Percentiles rank a stretch among this genome's conserved stretches.
These are phyloP conservation scores for Daldinia concentrica DNA, from an alignment of 495 filamentous ascomycete genomes.

Conservation along the genomic window DNA sequence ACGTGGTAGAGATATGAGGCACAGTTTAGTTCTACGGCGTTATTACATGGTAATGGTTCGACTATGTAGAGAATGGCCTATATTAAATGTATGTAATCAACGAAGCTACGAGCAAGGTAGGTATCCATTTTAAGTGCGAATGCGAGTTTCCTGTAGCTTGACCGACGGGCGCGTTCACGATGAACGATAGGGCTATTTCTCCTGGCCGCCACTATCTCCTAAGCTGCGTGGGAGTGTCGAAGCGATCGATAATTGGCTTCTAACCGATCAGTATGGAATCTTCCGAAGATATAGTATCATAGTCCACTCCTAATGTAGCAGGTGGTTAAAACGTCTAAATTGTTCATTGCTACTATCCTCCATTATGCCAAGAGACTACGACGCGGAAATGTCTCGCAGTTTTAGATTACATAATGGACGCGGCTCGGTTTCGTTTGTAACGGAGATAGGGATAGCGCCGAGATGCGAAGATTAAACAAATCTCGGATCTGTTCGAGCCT, in stretches of 20 bases:
- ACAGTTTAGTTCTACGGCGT: neutral
- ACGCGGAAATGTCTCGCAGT: neutral
- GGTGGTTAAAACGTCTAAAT: neutral
- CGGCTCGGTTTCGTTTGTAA: neutral
- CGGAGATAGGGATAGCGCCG: neutral
- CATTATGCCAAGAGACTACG: conserved; percentile 1
- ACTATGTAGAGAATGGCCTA: neutral
- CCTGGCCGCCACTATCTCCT: neutral
- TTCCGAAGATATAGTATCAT: neutral
- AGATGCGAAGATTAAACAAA: neutral
- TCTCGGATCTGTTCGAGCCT: neutral
- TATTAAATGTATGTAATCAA: too few species aligned
- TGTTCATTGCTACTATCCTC: neutral
- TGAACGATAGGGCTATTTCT: neutral
- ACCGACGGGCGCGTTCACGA: neutral
- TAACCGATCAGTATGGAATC: neutral
- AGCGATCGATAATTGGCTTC: neutral
- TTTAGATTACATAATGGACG: neutral
- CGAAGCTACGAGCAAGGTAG: neutral
- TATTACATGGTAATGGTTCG: conserved; percentile 1
- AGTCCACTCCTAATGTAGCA: neutral
- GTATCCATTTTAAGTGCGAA: neutral
- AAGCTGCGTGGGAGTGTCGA: neutral
- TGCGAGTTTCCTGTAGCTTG: neutral
- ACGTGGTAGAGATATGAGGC: neutral